phyloP scores from a whole-genome alignment of 1,284 basidiomycete species.

The Apiotrichum mycotoxinovorans region DNA sequence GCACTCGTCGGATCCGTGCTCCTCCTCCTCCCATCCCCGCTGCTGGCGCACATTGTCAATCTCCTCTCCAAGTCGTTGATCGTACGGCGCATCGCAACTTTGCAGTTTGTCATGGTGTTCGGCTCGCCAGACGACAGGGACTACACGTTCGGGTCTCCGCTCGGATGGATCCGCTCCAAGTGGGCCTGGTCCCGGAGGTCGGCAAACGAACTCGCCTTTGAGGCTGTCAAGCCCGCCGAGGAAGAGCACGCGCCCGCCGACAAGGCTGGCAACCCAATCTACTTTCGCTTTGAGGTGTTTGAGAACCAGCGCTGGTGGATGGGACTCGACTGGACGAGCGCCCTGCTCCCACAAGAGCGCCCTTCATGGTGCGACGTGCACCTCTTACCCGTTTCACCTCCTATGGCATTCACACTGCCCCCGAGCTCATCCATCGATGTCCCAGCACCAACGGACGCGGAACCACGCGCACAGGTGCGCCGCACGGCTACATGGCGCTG shows the following conservation, averaged over 20 bases:
- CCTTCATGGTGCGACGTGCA: conserved; percentile 69
- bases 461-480: conserved; percentile 53
- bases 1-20: conserved; percentile 42
- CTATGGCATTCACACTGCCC: conserved; percentile 49
- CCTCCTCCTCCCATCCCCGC: conserved; percentile 46
- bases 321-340: conserved; percentile 78
- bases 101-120: conserved; percentile 44
- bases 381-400: conserved; percentile 56
- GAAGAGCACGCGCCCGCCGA: conserved; percentile 22
- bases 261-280: conserved; percentile 50
- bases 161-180: conserved; percentile 44
- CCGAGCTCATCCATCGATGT: conserved; percentile 53
- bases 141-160: conserved; percentile 31
- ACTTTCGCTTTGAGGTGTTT: conserved; percentile 80
- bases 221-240: conserved; percentile 20
- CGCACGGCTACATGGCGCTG: conserved; percentile 76
- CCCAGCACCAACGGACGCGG: conserved; percentile 37
- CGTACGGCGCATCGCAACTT: conserved; percentile 34
- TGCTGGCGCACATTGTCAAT: conserved; percentile 35
- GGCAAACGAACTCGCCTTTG: conserved; percentile 33
- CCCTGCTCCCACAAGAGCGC: conserved; percentile 81
- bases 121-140: conserved; percentile 40
- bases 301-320: conserved; percentile 91
- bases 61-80: conserved; percentile 41
- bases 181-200: conserved; percentile 44